Base-by-base conservation (phyloP, 2,329 filamentous ascomycete species). In the Calonectria hongkongensis region DNA sequence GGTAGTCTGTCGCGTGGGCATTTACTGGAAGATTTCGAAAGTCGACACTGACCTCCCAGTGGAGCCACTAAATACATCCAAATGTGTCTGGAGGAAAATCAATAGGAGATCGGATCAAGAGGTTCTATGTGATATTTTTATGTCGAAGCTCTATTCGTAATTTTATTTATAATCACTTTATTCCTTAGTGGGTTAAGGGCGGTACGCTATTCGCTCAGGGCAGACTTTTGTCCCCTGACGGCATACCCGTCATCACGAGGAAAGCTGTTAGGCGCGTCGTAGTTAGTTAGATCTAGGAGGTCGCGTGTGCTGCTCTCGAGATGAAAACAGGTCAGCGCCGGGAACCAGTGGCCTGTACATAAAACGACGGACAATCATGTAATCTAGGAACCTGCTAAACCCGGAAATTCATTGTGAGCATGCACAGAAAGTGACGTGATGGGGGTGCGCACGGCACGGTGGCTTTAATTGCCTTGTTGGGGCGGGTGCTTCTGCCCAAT, bases 391-490 rank as follows among this genome's bases (percentile, higher is more conserved):
- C 33, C 58, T 47, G 21, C 58, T 33, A 25, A 63, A 63, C 47
- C 39, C 41, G 47, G 45, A 48, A 65, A 65, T 54, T 9, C 21
- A 27, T 28, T n/a, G 54, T 50, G 8, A 27, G 7, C 33, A 50
- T 64, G 41, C 50, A 41, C 62, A 21, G 54, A 67, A 62, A 67
- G 51, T 71, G 69, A 71, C 69, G 64, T 67, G 69, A 67, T 63
- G 69, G 25, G 41, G 41, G 56, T 58, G 62, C 30, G 62, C 50
- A 39, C 25, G 45, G 48, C 56, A 47, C 56, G 43, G 45, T 25
- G 41, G 51, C 47, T 69, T 63, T 63, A 69, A 63, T 63, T 63
- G 66, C 56, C 58, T 51, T 70, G 68, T 70, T 70, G 68, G 51
- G 68, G 41, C 50, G 50, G 56, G 30, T 25, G 58, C 39, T 63